Evolutionary conservation across 2,329 filamentous ascomycete species (phyloP).

Genomic region (Penicillium sp.): DNA sequence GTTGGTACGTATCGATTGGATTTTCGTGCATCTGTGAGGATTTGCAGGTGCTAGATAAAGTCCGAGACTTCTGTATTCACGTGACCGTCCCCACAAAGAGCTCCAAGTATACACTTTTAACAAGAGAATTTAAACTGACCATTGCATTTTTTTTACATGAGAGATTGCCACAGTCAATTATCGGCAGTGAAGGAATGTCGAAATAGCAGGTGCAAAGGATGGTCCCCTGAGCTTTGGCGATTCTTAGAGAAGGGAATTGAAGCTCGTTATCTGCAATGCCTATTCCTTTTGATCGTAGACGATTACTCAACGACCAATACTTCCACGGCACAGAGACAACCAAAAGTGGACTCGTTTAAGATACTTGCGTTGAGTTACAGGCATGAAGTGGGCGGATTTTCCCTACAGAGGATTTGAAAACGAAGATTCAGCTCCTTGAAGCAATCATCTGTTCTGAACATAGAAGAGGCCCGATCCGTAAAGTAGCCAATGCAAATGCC

Average conservation of each 20-base stretch:
- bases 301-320: too few species aligned
- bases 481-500: constrained; percentile 8
- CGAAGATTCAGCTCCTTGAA: background rate
- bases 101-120: background rate
- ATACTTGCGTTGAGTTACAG: background rate
- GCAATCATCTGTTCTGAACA: background rate
- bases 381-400: background rate
- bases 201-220: too few species aligned
- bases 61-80: constrained; percentile 21
- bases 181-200: too few species aligned
- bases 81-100: constrained; percentile 13
- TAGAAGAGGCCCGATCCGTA: background rate
- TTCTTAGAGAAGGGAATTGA: background rate
- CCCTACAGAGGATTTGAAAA: background rate
- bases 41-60: background rate
- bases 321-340: too few species aligned
- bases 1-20: background rate
- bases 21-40: background rate
- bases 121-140: too few species aligned
- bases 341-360: too few species aligned
- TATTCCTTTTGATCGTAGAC: too few species aligned
- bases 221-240: background rate
- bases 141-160: too few species aligned
- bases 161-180: too few species aligned
- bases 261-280: too few species aligned